Base-by-base conservation (phyloP, 208 protist species). In the Trypanosoma platydactyli region DNA sequence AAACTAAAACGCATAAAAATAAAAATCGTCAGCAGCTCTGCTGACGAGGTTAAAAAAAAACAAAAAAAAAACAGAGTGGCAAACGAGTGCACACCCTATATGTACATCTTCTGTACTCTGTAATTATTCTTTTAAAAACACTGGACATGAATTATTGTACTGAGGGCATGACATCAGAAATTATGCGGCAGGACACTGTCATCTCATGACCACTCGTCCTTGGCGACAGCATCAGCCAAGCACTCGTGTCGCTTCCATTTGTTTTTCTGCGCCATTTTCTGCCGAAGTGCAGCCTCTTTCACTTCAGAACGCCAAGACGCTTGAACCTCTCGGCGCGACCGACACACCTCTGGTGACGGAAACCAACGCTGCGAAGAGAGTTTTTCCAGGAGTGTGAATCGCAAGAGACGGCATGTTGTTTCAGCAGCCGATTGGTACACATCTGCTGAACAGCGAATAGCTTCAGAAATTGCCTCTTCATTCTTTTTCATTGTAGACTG, bases 181-280 rank as follows among this genome's bases (percentile, higher is more conserved):
- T 11, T 38, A 38, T 38, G 9, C 9, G 9, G 9, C 3, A 38
- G 9, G 3, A 38, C 9, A 38, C 33, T 38, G 45, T 11, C 45
- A n/a, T 13, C 29, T 65, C 60, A 65, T 3, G 15, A 40, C 58
- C 41, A 58, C 40, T 68, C 63, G 25, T 24, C 27, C 30, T 53
- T 51, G n/a, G 40, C 33, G 16, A 59, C 22, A 38, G 38, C 11
- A 1, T 20, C 67, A 0, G 51, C 57, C 50, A 42, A 41, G 41
- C 42, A 40, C 41, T 58, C 42, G 35, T 73, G 68, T 5, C 60
- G 35, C 53, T 62, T 52, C 60, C 68, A 67, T 33, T 53, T 57
- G 0, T 0, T 11, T 48, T 33, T 46, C 46, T 42, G 46, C 58
- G 27, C 40, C 57, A 24, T 41, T 33, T 20, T 33, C 29, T 41